Evolutionary conservation across 805 yeast genomes (phyloP), one percentile per base, ranked within the genome.

Genomic region (Naumovozyma baii): DNA sequence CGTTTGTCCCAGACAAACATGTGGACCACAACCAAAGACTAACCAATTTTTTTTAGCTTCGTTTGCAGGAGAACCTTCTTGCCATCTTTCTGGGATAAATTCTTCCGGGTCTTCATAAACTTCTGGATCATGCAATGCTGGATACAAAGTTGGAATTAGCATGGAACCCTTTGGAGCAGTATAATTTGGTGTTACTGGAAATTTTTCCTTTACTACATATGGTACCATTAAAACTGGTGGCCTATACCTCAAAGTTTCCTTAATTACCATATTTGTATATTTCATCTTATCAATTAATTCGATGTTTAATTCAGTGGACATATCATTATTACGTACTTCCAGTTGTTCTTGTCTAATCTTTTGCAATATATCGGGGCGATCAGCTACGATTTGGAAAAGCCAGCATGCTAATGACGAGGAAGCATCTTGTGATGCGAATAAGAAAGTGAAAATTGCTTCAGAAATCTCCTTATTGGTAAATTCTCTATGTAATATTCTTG

Each of bases 181-280:
- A 67, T 92, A 92, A 41, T 70, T 74, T 13, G 81, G 80, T 31
- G 85, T 74, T 39, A 92, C 78, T 32, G 94, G 94, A 72, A 83
- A 92, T 12, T 74, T 67, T 61, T 86, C 72, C 72, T 92, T 92
- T 39, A 75, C 96, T 44, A 85, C 86, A 61, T 92, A 92, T 38
- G 98, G 98, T 45, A 92, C 97, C 98, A 92, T 92, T 42, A 88
- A 57, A 46, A 92, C 98, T 3, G 98, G 98, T 19, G 98, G 98
- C 66, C 97, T 80, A 69, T 83, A 83, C 62, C 98, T 80, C 52
- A 92, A 74, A 40, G 92, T 69, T 69, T 92, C 98, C 66, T 78
- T 84, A 45, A 92, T 95, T 47, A 85, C 96, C 81, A 78, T 78
- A 54, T 74, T 72, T 15, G 98, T 90, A 69, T 86, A 92, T 19